Evolutionary conservation across 2,329 filamentous ascomycete genomes (phyloP).

Genomic region (Xylariales sp.): DNA sequence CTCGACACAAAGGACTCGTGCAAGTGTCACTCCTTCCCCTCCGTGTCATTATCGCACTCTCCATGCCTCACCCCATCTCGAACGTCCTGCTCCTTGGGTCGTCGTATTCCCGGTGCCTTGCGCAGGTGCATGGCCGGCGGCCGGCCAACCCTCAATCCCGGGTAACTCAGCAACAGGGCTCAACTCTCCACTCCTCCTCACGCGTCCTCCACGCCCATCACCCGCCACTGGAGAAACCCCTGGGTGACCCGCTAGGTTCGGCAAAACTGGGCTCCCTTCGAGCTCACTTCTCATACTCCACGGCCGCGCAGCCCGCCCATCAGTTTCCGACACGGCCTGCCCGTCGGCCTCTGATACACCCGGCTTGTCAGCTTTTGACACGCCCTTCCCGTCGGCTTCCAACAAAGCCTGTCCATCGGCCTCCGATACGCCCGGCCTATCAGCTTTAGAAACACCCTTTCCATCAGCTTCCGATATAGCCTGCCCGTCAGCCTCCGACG

Average conservation of each 20-base stretch:
- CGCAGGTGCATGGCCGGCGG: not conserved
- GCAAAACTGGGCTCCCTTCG: not conserved
- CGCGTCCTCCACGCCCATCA: not conserved
- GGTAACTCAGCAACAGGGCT: not conserved
- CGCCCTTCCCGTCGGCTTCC: too few species aligned
- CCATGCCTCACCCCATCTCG: constrained; percentile 1
- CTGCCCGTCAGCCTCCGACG: constrained; percentile 6
- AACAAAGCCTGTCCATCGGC: not conserved
- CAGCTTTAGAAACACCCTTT: not conserved
- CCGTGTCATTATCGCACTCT: not conserved
- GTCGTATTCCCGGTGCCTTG: not conserved
- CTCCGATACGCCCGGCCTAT: constrained; percentile 7
- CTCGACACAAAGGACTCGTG: not conserved
- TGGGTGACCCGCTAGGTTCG: not conserved
- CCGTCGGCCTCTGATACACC: too few species aligned
- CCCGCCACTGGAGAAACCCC: not conserved
- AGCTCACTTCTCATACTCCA: constrained; percentile 8
- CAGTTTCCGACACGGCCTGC: too few species aligned
- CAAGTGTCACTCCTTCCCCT: not conserved
- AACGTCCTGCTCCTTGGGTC: not conserved
- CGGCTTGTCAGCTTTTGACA: too few species aligned
- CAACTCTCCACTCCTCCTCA: not conserved
- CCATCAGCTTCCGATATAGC: constrained; percentile 9
- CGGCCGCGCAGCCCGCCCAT: constrained; percentile 11
- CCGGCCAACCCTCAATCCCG: not conserved